Base-by-base conservation (phyloP, 78 protist species). In the Creolimax fragrantissima region DNA sequence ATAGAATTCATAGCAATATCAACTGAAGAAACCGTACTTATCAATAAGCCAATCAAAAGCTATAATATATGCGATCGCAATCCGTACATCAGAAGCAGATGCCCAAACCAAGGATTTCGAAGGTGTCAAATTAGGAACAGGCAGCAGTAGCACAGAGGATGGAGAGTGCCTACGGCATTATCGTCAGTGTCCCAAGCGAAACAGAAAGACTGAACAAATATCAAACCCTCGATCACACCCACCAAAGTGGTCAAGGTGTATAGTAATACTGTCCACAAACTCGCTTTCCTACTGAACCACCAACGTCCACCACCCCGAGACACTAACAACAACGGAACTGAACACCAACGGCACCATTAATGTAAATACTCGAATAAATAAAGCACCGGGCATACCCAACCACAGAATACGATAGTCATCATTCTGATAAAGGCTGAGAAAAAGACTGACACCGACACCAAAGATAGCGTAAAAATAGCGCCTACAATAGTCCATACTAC, bases 21-120 rank as follows among this genome's bases (percentile, higher is more conserved):
- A n/a, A n/a, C n/a, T 17, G 74, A 58, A 58, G 74, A 58, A 58
- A 58, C 11, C 74, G 74, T 58, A 58, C 74, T 24, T 58, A 1
- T 88, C 90, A 7, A 88, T 5, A 7, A 88, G 47, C 90, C 90
- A 88, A 88, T 88, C 90, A 41, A 88, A 37, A n/a, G 90, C 90
- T 58, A 88, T 11, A 88, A 88, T 58, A n/a, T 88, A 88, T 7
- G 39, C 90, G 67, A 88, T 88, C 7, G 90, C 90, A 7, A 43
- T 58, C 47, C 81, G 90, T 32, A 88, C 90, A 1, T 42, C 81
- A 2, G 42, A 88, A 11, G 4, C 17, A 32, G 90, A 44, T 11
- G 32, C 17, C 90, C 90, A 88, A 6, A 88, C 90, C 6, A 88
- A 6, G 47, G 42, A 43, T 5, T 43, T 58, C 39, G 90, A 42